Evolutionary conservation across 805 yeast genomes (phyloP).

Genomic region (Saturnispora bothae): DNA sequence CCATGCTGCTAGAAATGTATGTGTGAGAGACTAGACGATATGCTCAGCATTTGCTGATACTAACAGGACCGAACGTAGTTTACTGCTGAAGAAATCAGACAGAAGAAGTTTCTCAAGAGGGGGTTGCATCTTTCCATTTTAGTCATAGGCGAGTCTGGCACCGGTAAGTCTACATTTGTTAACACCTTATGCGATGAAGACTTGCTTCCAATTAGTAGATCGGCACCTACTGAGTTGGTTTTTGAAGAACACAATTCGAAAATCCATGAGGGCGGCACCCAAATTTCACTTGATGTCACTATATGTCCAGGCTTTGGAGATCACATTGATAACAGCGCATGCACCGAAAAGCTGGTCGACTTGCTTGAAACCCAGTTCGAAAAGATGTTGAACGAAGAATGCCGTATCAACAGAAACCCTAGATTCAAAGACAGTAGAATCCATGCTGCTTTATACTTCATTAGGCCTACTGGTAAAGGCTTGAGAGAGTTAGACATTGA

Average conservation of each 20-base stretch:
- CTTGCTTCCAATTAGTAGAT: conserved; percentile 32
- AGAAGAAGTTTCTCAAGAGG: conserved; percentile 39
- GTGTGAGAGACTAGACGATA: too few species aligned
- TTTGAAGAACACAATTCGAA: conserved; percentile 26
- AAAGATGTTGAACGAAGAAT: conserved; percentile 63
- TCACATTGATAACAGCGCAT: conserved; percentile 47
- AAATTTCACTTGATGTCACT: conserved; percentile 52
- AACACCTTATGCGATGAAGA: conserved; percentile 63
- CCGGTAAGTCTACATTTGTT: conserved; percentile 70
- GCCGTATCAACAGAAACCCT: conserved; percentile 39
- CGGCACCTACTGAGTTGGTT: conserved; percentile 23
- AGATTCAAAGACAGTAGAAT: conserved; percentile 53
- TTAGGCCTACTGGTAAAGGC: conserved; percentile 60
- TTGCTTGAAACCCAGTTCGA: conserved; percentile 71
- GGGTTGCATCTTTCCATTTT: conserved; percentile 39
- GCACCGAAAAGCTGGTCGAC: conserved; percentile 50
- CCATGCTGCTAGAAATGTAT: neutral
- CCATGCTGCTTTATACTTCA: conserved; percentile 78
- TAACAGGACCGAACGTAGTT: conserved; percentile 9
- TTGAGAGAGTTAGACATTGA: conserved; percentile 60
- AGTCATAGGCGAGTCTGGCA: conserved; percentile 48
- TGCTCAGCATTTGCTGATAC: too few species aligned
- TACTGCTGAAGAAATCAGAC: conserved; percentile 27
- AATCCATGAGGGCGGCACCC: conserved; percentile 37
- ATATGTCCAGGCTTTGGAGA: conserved; percentile 68